Conservation (phyloP, 345 rosid species). For the Pistacia atlantica region DNA sequence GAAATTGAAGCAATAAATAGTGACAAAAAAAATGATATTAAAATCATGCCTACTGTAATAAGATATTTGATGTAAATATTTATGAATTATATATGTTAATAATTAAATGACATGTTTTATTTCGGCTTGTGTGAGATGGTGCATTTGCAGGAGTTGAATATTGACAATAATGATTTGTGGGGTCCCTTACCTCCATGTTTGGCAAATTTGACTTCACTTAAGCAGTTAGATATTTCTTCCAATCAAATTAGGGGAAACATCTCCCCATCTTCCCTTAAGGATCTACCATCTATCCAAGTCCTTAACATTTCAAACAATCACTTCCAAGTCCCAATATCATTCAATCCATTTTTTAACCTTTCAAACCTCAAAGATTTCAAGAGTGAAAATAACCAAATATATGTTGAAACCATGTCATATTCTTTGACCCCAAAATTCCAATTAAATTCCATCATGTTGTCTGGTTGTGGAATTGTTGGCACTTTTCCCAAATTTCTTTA, state of each 20-base stretch:
- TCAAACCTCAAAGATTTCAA: not conserved
- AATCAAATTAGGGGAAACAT: slow-evolving; percentile 15
- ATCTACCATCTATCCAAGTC: not conserved
- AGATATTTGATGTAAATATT: too few relatives aligned
- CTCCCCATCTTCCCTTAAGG: not conserved
- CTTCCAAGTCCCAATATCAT: slow-evolving; percentile 13
- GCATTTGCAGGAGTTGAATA: not conserved
- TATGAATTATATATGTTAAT: too few relatives aligned
- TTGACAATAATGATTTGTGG: not conserved
- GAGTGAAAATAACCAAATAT: not conserved
- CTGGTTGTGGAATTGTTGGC: not conserved
- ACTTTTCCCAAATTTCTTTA: not conserved
- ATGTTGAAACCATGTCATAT: not conserved
- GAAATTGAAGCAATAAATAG: too few relatives aligned
- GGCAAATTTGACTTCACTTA: not conserved
- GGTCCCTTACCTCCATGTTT: not conserved
- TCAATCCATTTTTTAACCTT: slow-evolving; percentile 7
- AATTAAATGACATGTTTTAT: not conserved
- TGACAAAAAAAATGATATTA: too few relatives aligned
- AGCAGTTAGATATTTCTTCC: not conserved
- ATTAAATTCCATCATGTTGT: not conserved
- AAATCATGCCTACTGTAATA: too few relatives aligned
- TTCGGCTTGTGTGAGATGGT: not conserved
- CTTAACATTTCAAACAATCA: not conserved
- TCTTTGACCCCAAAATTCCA: not conserved